A percentile compares a stretch with the other conserved stretches of the same genome.
Evolutionary conservation across 1,284 basidiomycete species (phyloP).

Genomic region (Phellinidium pouzarii): DNA sequence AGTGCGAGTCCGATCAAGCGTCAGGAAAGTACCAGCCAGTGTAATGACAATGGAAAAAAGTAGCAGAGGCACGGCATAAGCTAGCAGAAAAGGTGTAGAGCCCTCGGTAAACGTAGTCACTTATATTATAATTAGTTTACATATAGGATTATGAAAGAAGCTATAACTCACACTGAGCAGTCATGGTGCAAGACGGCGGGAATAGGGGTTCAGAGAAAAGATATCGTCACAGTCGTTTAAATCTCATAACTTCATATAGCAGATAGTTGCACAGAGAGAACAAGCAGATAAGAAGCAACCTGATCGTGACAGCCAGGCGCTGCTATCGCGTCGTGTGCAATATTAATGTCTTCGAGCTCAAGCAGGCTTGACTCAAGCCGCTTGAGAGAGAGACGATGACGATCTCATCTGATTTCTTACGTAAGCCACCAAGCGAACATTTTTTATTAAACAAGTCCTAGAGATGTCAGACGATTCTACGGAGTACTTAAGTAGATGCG

Average conservation of each 20-base stretch:
- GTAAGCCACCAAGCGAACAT: too few relatives aligned
- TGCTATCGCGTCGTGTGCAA: too few relatives aligned
- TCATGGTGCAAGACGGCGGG: slow-evolving; percentile 8
- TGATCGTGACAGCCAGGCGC: too few relatives aligned
- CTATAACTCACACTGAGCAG: slow-evolving; percentile 8
- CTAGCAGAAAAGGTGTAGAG: slow-evolving; percentile 38
- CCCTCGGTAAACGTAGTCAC: slow-evolving; percentile 16
- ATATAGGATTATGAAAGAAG: neutral
- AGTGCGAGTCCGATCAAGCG: slow-evolving; percentile 55
- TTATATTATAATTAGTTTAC: neutral
- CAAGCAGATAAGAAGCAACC: too few relatives aligned
- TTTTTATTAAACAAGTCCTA: too few relatives aligned
- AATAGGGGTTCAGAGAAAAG: slow-evolving; percentile 8
- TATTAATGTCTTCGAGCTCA: too few relatives aligned
- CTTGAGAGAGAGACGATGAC: too few relatives aligned
- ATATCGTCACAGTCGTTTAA: slow-evolving; percentile 4
- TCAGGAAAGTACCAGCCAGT: slow-evolving; percentile 61
- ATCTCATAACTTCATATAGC: slow-evolving; percentile 2
- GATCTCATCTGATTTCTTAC: too few relatives aligned
- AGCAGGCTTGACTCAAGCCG: too few relatives aligned
- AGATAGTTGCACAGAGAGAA: neutral
- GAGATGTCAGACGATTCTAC: too few relatives aligned
- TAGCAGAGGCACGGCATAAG: slow-evolving; percentile 50
- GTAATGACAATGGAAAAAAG: slow-evolving; percentile 45
- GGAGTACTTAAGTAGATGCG: too few relatives aligned